Evolutionary conservation across 2,329 filamentous ascomycete genomes (phyloP).

Genomic region (Colletotrichum brevisporum): DNA sequence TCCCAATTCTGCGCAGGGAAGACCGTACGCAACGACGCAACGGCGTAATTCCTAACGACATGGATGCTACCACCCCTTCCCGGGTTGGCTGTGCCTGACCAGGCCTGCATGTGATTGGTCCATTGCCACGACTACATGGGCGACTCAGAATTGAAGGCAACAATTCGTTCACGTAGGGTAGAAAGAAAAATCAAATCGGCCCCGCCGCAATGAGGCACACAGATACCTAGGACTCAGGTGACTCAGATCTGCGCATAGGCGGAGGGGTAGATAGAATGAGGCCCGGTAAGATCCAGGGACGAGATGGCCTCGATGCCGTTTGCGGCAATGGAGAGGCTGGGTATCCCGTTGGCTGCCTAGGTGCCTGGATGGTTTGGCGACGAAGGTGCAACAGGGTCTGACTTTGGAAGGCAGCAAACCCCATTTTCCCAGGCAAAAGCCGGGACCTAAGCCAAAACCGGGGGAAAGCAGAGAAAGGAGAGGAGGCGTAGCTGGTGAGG

Average conservation of each 20-base stretch:
- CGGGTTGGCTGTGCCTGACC: neutral
- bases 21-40: too few relatives aligned
- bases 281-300: neutral
- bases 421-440: slow-evolving; percentile 12
- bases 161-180: neutral
- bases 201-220: neutral
- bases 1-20: too few relatives aligned
- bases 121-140: neutral
- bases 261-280: neutral
- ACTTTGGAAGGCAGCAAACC: neutral
- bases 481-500: neutral
- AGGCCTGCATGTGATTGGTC: neutral
- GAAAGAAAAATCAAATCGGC: neutral
- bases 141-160: neutral
- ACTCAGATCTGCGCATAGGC: neutral
- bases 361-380: slow-evolving; percentile 3
- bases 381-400: neutral
- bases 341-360: neutral
- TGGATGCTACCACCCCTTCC: neutral
- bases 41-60: neutral
- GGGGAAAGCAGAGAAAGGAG: neutral
- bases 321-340: slow-evolving; percentile 7
- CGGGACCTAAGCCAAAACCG: neutral
- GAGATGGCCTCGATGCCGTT: slow-evolving; percentile 1
- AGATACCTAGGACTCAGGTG: neutral